Evolutionary conservation across 2,329 filamentous ascomycete genomes (phyloP).

Genomic region (Geosmithia putterillii): DNA sequence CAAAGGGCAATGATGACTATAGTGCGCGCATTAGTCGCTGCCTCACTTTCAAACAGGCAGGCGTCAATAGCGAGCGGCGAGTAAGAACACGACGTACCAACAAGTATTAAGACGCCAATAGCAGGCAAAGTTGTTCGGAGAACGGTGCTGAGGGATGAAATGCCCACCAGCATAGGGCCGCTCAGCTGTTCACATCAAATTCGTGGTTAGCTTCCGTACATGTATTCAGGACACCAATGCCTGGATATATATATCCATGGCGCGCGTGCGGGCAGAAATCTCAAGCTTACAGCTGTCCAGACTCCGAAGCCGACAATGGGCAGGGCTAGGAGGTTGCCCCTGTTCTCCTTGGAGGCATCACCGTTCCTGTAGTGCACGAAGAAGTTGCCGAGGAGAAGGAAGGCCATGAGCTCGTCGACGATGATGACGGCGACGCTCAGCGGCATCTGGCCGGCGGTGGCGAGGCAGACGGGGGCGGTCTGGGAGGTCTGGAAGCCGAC

Average conservation of each 20-base stretch:
- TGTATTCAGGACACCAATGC: no score
- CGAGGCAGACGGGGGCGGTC: constrained; percentile 34
- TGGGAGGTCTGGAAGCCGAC: constrained; percentile 41
- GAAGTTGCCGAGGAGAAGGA: constrained; percentile 24
- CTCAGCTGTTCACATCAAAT: constrained; percentile 40
- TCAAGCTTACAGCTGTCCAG: constrained; percentile 44
- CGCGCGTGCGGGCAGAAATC: no score
- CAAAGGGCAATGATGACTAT: not conserved
- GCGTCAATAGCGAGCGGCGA: no score
- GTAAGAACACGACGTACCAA: not conserved
- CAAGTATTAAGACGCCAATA: constrained; percentile 23
- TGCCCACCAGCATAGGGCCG: constrained; percentile 36
- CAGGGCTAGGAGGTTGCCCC: constrained; percentile 26
- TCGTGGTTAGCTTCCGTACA: no score
- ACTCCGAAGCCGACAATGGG: constrained; percentile 31
- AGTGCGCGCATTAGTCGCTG: not conserved
- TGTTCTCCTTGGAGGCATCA: constrained; percentile 9
- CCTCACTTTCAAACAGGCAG: not conserved
- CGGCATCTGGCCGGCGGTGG: constrained; percentile 28
- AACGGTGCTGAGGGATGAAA: constrained; percentile 25
- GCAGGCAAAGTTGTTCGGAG: constrained; percentile 38
- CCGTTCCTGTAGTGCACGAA: constrained; percentile 3
- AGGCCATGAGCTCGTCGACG: constrained; percentile 31
- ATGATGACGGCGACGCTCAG: constrained; percentile 31
- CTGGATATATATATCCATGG: no score